Conservation (phyloP, 257 asterid genomes). For the Nicotiana undulata region DNA sequence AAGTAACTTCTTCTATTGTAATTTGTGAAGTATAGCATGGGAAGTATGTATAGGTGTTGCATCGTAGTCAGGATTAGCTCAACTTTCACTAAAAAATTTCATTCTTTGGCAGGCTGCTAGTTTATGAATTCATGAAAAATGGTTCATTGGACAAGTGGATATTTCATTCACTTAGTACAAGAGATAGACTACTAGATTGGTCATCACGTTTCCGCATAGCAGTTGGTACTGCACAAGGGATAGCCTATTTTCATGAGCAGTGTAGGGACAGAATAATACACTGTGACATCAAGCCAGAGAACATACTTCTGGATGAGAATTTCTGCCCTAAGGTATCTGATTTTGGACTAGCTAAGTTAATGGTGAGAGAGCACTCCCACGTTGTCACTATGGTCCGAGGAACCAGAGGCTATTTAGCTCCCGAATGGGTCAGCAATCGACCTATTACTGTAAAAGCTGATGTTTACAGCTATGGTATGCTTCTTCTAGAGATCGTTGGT, state of each 20-base stretch:
- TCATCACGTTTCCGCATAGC: slow-evolving; percentile 63
- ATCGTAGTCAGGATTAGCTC: not conserved
- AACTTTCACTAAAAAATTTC: not conserved
- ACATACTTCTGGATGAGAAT: slow-evolving; percentile 65
- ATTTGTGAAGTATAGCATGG: not conserved
- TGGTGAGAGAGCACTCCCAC: slow-evolving; percentile 83
- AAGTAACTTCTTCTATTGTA: not conserved
- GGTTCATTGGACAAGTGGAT: slow-evolving; percentile 88
- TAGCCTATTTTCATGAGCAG: slow-evolving; percentile 83
- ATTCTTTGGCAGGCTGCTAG: slow-evolving; percentile 58
- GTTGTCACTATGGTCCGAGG: slow-evolving; percentile 84
- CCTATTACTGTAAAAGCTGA: slow-evolving; percentile 87
- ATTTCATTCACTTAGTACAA: slow-evolving; percentile 36
- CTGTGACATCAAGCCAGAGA: slow-evolving; percentile 85
- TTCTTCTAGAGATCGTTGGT: slow-evolving; percentile 71
- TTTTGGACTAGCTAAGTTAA: slow-evolving; percentile 87
- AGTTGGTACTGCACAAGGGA: slow-evolving; percentile 78
- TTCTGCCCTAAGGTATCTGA: slow-evolving; percentile 82
- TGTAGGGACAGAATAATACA: slow-evolving; percentile 80
- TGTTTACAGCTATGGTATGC: slow-evolving; percentile 94
- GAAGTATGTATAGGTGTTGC: not conserved
- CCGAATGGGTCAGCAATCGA: slow-evolving; percentile 82
- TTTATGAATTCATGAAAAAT: slow-evolving; percentile 82
- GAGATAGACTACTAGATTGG: slow-evolving; percentile 64
- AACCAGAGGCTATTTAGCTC: slow-evolving; percentile 83